phyloP scores from a whole-genome alignment of 208 protist genomes.

The Lotmaria passim region DNA sequence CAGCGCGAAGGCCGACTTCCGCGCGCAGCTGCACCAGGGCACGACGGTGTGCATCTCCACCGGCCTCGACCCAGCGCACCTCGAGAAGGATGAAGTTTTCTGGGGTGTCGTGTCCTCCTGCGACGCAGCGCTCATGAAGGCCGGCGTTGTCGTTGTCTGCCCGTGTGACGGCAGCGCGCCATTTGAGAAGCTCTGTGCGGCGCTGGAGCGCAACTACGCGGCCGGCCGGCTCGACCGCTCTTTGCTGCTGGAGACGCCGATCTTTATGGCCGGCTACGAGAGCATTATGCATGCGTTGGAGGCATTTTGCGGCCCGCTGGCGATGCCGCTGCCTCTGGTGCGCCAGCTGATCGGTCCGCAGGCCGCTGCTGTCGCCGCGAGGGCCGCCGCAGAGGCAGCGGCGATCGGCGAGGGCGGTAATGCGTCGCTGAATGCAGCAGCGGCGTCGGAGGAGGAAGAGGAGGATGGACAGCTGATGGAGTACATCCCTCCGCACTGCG shows the following conservation, averaged over 20 bases:
- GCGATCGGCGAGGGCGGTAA: background rate
- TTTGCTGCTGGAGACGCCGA: conserved; percentile 69
- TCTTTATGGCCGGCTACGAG: conserved; percentile 88
- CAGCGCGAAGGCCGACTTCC: conserved; percentile 55
- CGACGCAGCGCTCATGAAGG: conserved; percentile 54
- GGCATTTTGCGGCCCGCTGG: conserved; percentile 82
- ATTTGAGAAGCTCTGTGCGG: conserved; percentile 64
- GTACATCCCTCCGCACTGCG: conserved; percentile 85
- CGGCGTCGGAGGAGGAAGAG: background rate
- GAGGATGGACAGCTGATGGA: conserved; percentile 39
- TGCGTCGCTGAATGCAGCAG: conserved; percentile 12
- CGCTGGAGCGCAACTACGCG: conserved; percentile 75
- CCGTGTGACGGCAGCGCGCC: conserved; percentile 60
- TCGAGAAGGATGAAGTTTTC: conserved; percentile 73
- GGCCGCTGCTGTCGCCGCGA: conserved; percentile 7
- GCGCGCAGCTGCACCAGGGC: conserved; percentile 61
- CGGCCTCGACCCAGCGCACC: conserved; percentile 46
- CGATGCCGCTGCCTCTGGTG: conserved; percentile 84
- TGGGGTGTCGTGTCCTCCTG: conserved; percentile 84
- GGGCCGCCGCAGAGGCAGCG: conserved; percentile 7
- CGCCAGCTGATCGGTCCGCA: conserved; percentile 45
- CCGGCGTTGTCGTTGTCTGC: conserved; percentile 65
- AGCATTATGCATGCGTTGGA: conserved; percentile 77
- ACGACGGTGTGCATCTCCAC: conserved; percentile 87
- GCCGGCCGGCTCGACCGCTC: conserved; percentile 56